Conservation (phyloP, 129 eudicot species). For the Arctium lappa region DNA sequence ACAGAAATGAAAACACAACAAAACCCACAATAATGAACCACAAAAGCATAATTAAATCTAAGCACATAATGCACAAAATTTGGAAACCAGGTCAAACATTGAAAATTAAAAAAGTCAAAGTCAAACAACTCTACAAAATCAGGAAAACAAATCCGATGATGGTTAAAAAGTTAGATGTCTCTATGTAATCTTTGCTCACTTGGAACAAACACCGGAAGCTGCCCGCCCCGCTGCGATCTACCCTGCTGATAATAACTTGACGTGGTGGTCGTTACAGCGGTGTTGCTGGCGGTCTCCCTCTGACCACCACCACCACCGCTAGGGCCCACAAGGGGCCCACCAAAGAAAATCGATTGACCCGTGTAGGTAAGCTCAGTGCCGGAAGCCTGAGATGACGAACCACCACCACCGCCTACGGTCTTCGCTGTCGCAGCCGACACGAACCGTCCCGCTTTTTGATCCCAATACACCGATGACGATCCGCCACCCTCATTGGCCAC, state of each 20-base stretch:
- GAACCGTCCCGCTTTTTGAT: slow-evolving; percentile 79
- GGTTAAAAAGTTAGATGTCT: slow-evolving; percentile 25
- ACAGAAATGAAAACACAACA: too few relatives aligned
- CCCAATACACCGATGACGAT: slow-evolving; percentile 71
- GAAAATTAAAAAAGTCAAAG: slow-evolving; percentile 1
- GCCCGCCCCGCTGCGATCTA: slow-evolving; percentile 78
- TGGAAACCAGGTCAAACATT: slow-evolving; percentile 21
- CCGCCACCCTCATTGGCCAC: slow-evolving; percentile 32
- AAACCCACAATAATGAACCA: neutral
- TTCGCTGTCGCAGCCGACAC: slow-evolving; percentile 59
- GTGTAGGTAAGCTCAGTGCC: slow-evolving; percentile 82
- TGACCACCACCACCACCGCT: slow-evolving; percentile 34
- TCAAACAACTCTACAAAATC: slow-evolving; percentile 23
- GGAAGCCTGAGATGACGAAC: slow-evolving; percentile 43
- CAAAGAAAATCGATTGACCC: slow-evolving; percentile 85
- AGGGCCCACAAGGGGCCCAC: slow-evolving; percentile 71
- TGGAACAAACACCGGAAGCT: slow-evolving; percentile 93
- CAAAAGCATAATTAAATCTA: neutral
- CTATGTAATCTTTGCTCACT: slow-evolving; percentile 64
- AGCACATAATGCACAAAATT: slow-evolving; percentile 4
- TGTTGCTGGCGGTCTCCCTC: slow-evolving; percentile 35
- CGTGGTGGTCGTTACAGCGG: slow-evolving; percentile 19
- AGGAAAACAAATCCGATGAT: slow-evolving; percentile 9
- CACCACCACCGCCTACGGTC: slow-evolving; percentile 26
- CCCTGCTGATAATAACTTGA: slow-evolving; percentile 78